Evolutionary conservation across 331 rosid species (phyloP), one percentile per base, ranked within the genome.

Genomic region (Prunus yedoensis): DNA sequence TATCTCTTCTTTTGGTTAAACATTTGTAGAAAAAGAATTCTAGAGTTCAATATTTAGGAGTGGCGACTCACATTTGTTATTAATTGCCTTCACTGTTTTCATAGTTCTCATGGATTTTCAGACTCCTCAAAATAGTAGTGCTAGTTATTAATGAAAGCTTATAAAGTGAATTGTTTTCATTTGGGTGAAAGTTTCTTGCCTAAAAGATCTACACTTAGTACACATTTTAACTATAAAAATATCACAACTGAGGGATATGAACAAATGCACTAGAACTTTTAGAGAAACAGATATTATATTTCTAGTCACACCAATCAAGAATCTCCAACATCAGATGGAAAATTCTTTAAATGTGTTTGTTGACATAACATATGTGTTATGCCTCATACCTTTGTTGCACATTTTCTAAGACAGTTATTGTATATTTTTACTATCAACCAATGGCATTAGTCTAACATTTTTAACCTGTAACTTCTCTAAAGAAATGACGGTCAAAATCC

Each of bases 1-100:
- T 75, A 59, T 70, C 76, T 71, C 74, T 75, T 74, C 53, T 76
- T 56, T 68, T 74, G 50, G 74, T 76, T 72, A 62, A 58, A 75
- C 76, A 54, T 68, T 78, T 67, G 63, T 51, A 61, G 69, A 59
- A 72, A 76, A 17, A 10, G 17, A 11, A 28, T 49, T 52, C 64
- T 14, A 38, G 47, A 21, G 27, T 77, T 77, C 16, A 43, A 51
- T 62, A 71, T 58, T 67, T 51, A 57, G 78, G 56, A 66, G 75
- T 47, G 13, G 20, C 38, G 16, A 21, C 17, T 20, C 28, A 35
- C 75, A 53, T 51, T 43, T 51, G 46, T 21, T 63, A 54, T 64
- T 56, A 49, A 9, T 70, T 41, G 15, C 64, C 61, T 57, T 15
- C 23, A 53, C 41, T 25, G 25, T 62, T 66, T 11, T 66, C 43